Percentiles rank a stretch among this genome's conserved stretches.
These are phyloP conservation scores for Suillus weaverae DNA, from an alignment of 768 basidiomycete species.

Conservation along the genomic window DNA sequence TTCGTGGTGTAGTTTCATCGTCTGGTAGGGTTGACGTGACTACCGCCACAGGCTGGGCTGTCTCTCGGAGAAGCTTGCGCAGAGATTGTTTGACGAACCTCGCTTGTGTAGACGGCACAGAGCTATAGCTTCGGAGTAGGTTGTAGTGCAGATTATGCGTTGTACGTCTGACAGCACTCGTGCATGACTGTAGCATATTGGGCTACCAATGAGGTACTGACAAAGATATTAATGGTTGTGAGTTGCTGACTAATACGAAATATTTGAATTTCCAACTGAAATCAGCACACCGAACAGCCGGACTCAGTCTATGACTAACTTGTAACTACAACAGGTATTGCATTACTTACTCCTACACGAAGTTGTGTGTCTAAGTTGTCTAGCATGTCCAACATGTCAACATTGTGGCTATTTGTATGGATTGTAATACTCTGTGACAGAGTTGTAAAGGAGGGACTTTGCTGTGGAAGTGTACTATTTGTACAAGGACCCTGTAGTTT, in stretches of 20 bases:
- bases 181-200: neutral
- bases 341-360: too few relatives aligned
- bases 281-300: too few relatives aligned
- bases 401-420: neutral
- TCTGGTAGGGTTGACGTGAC: slow-evolving; percentile 67
- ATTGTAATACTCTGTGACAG: neutral
- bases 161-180: neutral
- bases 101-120: neutral
- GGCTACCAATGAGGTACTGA: neutral
- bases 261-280: too few relatives aligned
- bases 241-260: slow-evolving; percentile 1
- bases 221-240: neutral
- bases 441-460: neutral
- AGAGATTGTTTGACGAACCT: slow-evolving; percentile 28
- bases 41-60: slow-evolving; percentile 85
- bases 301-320: too few relatives aligned
- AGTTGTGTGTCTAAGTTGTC: too few relatives aligned
- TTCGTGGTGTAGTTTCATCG: neutral
- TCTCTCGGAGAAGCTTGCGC: slow-evolving; percentile 65
- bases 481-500: neutral
- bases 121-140: neutral
- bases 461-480: neutral
- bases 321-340: too few relatives aligned
- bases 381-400: too few relatives aligned
- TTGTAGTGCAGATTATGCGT: neutral